Evolutionary conservation across 148 eudicot species (phyloP).

Genomic region (Silene latifolia): DNA sequence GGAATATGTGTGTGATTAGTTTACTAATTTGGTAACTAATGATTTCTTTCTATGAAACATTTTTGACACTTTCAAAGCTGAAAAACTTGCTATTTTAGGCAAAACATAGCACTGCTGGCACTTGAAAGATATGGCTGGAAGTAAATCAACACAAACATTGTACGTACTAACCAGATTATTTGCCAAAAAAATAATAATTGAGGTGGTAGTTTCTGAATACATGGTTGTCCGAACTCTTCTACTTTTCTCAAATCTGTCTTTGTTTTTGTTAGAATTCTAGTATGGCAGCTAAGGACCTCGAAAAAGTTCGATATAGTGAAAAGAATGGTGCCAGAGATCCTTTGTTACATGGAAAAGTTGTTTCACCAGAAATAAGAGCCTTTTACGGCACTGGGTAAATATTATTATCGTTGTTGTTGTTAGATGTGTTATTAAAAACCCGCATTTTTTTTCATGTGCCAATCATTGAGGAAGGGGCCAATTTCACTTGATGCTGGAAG

Average conservation of each 20-base stretch:
- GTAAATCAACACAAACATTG: neutral
- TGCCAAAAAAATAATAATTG: too few relatives aligned
- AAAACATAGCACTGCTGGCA: neutral
- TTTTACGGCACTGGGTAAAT: too few relatives aligned
- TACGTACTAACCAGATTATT: too few relatives aligned
- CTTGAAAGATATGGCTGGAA: neutral
- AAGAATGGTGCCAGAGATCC: neutral
- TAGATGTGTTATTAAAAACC: neutral
- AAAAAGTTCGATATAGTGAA: neutral
- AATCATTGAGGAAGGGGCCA: constrained; percentile 4
- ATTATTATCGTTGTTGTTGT: neutral
- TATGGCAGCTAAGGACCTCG: neutral
- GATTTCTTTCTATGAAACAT: constrained; percentile 2
- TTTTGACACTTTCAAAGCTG: neutral
- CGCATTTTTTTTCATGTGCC: neutral
- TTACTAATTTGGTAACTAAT: neutral
- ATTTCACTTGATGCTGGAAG: constrained; percentile 22
- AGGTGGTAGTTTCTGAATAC: too few relatives aligned
- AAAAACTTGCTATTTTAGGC: neutral
- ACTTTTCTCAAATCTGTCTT: too few relatives aligned
- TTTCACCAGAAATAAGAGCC: too few relatives aligned
- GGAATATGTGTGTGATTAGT: neutral
- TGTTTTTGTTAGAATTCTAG: neutral
- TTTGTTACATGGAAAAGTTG: constrained; percentile 8
- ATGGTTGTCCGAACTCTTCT: too few relatives aligned